Percentiles rank a stretch among this genome's conserved stretches.
phyloP scores from a whole-genome alignment of 768 basidiomycete genomes.

The Psilocybe cyanescens region DNA sequence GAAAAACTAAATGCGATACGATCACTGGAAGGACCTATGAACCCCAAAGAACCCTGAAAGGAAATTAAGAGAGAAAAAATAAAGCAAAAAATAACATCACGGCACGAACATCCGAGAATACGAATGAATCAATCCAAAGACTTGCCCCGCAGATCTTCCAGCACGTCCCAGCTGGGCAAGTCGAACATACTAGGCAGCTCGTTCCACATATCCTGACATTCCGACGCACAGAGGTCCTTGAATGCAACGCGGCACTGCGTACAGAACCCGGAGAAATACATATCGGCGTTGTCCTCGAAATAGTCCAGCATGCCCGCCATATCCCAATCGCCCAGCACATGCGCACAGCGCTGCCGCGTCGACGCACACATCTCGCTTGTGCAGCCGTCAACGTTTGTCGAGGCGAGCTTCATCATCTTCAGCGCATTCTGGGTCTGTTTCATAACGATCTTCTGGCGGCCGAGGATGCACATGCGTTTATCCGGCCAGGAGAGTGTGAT shows the following conservation, averaged over 20 bases:
- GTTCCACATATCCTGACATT: constrained; percentile 34
- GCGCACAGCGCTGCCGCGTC: constrained; percentile 26
- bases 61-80: too few relatives aligned
- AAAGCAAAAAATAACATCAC: too few relatives aligned
- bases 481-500: constrained; percentile 29
- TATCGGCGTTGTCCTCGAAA: constrained; percentile 29
- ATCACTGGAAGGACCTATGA: too few relatives aligned
- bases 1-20: too few relatives aligned
- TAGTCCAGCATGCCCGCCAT: constrained; percentile 36
- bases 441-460: constrained; percentile 29
- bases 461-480: constrained; percentile 31
- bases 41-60: too few relatives aligned
- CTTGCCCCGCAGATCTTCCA: constrained; percentile 24
- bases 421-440: constrained; percentile 24
- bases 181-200: constrained; percentile 34
- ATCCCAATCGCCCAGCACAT: constrained; percentile 31
- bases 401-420: constrained; percentile 14
- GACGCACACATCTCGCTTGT: constrained; percentile 18
- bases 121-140: constrained; percentile 23
- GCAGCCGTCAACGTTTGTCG: constrained; percentile 12
- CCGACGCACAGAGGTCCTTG: constrained; percentile 18
- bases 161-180: constrained; percentile 29
- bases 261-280: constrained; percentile 28
- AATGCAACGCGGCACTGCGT: constrained; percentile 22
- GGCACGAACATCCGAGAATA: too few relatives aligned